Conservation (phyloP, 2,329 filamentous ascomycete species). For the Clathrospora elynae region DNA sequence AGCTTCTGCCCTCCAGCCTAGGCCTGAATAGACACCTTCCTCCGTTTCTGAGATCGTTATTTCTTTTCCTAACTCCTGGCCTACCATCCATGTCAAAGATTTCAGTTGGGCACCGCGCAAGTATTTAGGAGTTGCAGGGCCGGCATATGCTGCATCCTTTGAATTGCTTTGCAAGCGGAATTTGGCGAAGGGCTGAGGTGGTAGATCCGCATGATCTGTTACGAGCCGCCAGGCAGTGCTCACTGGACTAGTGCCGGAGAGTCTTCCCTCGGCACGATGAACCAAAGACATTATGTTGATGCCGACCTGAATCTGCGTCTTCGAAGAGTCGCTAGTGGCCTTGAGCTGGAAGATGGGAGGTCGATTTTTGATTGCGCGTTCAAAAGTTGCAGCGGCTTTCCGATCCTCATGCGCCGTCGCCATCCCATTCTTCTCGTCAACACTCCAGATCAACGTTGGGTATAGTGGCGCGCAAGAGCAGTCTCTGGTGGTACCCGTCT, state of each 20-base stretch:
- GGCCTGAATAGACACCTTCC: conserved; percentile 57
- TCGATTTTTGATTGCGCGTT: conserved; percentile 56
- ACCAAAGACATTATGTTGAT: conserved; percentile 51
- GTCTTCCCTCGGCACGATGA: conserved; percentile 50
- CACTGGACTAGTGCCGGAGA: conserved; percentile 32
- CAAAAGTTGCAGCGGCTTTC: conserved; percentile 56
- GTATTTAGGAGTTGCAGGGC: conserved; percentile 40
- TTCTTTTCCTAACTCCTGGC: conserved; percentile 55
- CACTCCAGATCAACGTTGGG: conserved; percentile 36
- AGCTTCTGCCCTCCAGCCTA: conserved; percentile 65
- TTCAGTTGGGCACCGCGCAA: conserved; percentile 60
- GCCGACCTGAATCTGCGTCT: conserved; percentile 48
- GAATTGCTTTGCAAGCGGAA: conserved; percentile 55
- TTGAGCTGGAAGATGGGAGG: conserved; percentile 40
- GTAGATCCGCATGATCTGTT: conserved; percentile 50
- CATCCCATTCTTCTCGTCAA: conserved; percentile 20
- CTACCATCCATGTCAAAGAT: conserved; percentile 64
- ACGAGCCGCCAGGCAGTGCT: conserved; percentile 53
- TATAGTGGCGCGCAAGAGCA: conserved; percentile 36
- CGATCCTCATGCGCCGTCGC: conserved; percentile 45
- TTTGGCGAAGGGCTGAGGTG: conserved; percentile 41
- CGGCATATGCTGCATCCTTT: conserved; percentile 21
- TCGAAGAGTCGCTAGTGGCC: conserved; percentile 23
- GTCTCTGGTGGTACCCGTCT: background rate
- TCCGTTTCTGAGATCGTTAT: conserved; percentile 56